These are phyloP conservation scores for Darksidea phi DNA, from an alignment of 495 filamentous ascomycete genomes.

Conservation along the genomic window DNA sequence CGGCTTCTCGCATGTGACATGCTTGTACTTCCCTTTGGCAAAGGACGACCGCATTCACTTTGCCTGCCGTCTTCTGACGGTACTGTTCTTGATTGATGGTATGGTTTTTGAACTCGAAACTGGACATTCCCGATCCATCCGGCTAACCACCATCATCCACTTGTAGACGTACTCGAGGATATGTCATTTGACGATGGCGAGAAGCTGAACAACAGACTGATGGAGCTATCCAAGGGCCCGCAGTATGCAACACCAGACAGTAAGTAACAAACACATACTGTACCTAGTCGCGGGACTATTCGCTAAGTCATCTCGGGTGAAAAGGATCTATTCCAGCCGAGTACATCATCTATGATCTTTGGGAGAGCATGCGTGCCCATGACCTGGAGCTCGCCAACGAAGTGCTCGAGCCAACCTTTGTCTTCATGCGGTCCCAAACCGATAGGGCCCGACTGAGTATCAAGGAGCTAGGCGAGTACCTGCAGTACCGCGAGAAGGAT, in stretches of 20 bases:
- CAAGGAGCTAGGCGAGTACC: slow-evolving; percentile 36
- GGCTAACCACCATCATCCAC: background rate
- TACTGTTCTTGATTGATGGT: slow-evolving; percentile 2
- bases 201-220: slow-evolving; percentile 43
- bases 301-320: too few relatives aligned
- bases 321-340: slow-evolving; percentile 43
- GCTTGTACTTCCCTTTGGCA: slow-evolving; percentile 44
- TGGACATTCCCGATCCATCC: too few relatives aligned
- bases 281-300: too few relatives aligned
- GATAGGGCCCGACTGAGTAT: slow-evolving; percentile 21
- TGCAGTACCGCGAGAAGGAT: slow-evolving; percentile 42
- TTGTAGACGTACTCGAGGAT: slow-evolving; percentile 44
- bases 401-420: slow-evolving; percentile 42
- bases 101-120: too few relatives aligned
- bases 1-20: slow-evolving; percentile 43
- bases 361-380: slow-evolving; percentile 43
- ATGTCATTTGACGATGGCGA: slow-evolving; percentile 46
- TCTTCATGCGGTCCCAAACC: slow-evolving; percentile 45
- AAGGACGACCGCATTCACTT: background rate
- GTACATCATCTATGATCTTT: slow-evolving; percentile 45
- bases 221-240: slow-evolving; percentile 40
- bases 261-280: too few relatives aligned
- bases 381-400: slow-evolving; percentile 41
- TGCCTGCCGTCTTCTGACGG: background rate
- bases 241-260: too few relatives aligned